phyloP scores from a whole-genome alignment of 2,329 filamentous ascomycete species.

The Colletotrichum melonis region DNA sequence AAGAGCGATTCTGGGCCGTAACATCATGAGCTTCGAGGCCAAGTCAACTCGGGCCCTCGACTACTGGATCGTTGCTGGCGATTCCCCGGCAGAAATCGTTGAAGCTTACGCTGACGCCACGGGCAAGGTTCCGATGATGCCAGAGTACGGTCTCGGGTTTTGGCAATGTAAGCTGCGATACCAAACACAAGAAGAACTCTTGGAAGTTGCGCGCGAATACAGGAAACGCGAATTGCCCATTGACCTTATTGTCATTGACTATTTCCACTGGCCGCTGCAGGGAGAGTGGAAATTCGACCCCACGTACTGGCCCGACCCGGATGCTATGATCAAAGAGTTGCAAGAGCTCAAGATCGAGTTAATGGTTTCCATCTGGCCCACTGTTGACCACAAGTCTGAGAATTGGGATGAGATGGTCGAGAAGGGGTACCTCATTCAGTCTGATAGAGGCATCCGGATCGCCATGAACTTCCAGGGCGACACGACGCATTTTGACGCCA shows the following conservation, averaged over 20 bases:
- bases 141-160: slow-evolving; percentile 72
- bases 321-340: slow-evolving; percentile 73
- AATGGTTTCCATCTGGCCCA: slow-evolving; percentile 79
- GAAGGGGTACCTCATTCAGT: slow-evolving; percentile 68
- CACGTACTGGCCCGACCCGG: slow-evolving; percentile 73
- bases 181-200: slow-evolving; percentile 70
- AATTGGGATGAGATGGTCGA: slow-evolving; percentile 46
- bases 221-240: slow-evolving; percentile 63
- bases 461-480: slow-evolving; percentile 70
- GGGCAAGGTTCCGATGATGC: slow-evolving; percentile 71
- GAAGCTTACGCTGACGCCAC: slow-evolving; percentile 64
- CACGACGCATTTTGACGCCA: slow-evolving; percentile 72
- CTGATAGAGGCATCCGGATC: slow-evolving; percentile 68
- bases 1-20: slow-evolving; percentile 67
- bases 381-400: slow-evolving; percentile 48
- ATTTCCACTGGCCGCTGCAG: slow-evolving; percentile 73
- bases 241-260: slow-evolving; percentile 72
- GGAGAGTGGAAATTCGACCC: slow-evolving; percentile 77
- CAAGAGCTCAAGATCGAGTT: slow-evolving; percentile 69
- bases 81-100: slow-evolving; percentile 63
- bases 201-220: slow-evolving; percentile 68
- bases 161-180: slow-evolving; percentile 75
- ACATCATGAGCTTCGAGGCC: slow-evolving; percentile 69
- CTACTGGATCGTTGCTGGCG: slow-evolving; percentile 70
- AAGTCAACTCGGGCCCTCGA: slow-evolving; percentile 65